phyloP scores from a whole-genome alignment of 192 early-diverging fungal species.

The Backusella westeae region DNA sequence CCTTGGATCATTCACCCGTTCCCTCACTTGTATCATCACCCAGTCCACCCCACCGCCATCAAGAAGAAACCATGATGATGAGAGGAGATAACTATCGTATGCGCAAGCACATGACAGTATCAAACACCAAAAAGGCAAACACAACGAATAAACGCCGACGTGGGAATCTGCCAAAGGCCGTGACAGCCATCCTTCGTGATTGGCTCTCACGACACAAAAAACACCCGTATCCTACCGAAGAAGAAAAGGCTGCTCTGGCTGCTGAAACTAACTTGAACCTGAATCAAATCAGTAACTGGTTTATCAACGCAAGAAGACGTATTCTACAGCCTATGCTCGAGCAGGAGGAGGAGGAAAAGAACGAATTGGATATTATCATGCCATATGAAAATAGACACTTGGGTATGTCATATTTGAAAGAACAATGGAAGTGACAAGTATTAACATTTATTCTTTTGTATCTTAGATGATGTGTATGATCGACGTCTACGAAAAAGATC shows the following conservation, averaged over 20 bases:
- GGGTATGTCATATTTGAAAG: background rate
- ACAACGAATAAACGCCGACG: constrained; percentile 34
- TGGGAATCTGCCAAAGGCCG: constrained; percentile 46
- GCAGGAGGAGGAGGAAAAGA: constrained; percentile 23
- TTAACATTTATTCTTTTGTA: too few relatives aligned
- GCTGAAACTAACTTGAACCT: constrained; percentile 47
- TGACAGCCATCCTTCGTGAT: constrained; percentile 45
- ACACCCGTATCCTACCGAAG: constrained; percentile 59
- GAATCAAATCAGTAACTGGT: constrained; percentile 63
- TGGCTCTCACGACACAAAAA: constrained; percentile 54
- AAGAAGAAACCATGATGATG: constrained; percentile 9
- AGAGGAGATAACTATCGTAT: background rate
- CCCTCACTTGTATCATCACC: constrained; percentile 25
- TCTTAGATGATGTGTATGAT: constrained; percentile 17
- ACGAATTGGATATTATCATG: constrained; percentile 23
- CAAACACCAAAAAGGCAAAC: constrained; percentile 15
- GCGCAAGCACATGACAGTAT: constrained; percentile 4
- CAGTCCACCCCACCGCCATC: constrained; percentile 9
- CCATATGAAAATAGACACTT: constrained; percentile 11
- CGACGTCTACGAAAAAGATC: constrained; percentile 13
- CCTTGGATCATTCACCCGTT: constrained; percentile 20
- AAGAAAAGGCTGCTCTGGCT: constrained; percentile 47
- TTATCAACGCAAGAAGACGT: constrained; percentile 58
- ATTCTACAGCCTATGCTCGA: constrained; percentile 56
- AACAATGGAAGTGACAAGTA: background rate